Base-by-base conservation (phyloP, 371 early-diverging fungal species). In the Syncephalis fuscata region DNA sequence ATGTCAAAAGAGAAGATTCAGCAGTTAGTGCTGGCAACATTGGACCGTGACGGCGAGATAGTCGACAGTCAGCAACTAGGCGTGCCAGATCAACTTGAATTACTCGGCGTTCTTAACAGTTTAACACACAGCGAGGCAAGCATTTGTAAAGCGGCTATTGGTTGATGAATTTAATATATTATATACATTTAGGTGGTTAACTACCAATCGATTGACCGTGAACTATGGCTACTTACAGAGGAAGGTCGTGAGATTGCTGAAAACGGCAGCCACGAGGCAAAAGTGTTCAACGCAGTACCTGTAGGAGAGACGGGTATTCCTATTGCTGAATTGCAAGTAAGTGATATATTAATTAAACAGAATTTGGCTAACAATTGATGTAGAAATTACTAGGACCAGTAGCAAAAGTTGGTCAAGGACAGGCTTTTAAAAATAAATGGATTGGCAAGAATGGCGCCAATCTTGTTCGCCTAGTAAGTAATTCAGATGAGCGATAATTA, bases 381-480 rank as follows among this genome's bases (percentile, higher is more conserved):
- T 67, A 78, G 74, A 68, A 65, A 48, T 59, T 66, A 49, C 68
- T 85, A 44, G 92, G 89, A 27, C 67, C 77, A 25, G 61, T 77
- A 36, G 85, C 88, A 54, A 88, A 82, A 64, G 76, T 91, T 54
- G 97, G 97, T 36, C 91, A 91, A 65, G 91, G 89, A 47, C 85
- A 82, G 59, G 92, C 92, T 26, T 83, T 96, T 69, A 86, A 88
- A 65, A 88, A 91, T 75, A 92, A 90, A 67, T 96, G 97, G 97
- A 80, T 96, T 58, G 71, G 74, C 51, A 92, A 92, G 67, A 73
- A 73, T 46, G 82, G 78, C 9, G 59, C 57, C 50, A 82, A 74
- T 49, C 66, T 79, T n/a, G 55, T 66, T 44, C 77, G 80, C 46
- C 48, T 62, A 39, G 63, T 63, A 56, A 42, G 32, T 48, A 32